A percentile compares a stretch with the other conserved stretches of the same genome.
phyloP scores from a whole-genome alignment of 768 basidiomycete genomes.

The Lactifluus rugatus region DNA sequence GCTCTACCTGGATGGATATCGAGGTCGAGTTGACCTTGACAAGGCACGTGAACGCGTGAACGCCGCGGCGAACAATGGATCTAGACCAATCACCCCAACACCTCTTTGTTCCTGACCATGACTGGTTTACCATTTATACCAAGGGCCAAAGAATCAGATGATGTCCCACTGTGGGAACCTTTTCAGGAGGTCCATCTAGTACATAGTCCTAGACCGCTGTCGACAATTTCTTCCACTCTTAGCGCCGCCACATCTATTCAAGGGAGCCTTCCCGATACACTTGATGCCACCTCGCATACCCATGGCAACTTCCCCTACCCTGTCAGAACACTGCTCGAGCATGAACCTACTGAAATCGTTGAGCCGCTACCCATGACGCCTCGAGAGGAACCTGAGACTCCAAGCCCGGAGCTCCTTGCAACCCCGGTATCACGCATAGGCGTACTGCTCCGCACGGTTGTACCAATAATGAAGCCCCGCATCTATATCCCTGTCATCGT shows the following conservation, averaged over 20 bases:
- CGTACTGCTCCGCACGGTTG: slow-evolving; percentile 34
- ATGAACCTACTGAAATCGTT: background rate
- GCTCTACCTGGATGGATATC: too few species aligned
- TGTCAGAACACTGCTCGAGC: background rate
- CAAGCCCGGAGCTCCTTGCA: background rate
- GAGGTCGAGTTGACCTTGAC: too few species aligned
- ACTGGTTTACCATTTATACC: background rate
- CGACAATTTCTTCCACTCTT: background rate
- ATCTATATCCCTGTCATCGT: slow-evolving; percentile 44
- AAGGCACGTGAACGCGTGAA: background rate
- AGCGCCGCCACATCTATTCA: background rate
- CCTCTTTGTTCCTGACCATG: background rate
- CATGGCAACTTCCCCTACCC: background rate
- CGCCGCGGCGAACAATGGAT: too few species aligned
- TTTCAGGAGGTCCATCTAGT: background rate
- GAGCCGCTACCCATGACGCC: background rate
- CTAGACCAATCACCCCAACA: too few species aligned
- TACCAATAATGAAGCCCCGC: slow-evolving; percentile 45
- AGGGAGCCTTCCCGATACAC: background rate
- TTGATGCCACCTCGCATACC: background rate
- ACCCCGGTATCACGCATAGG: slow-evolving; percentile 29
- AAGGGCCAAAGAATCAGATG: background rate
- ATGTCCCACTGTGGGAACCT: slow-evolving; percentile 1
- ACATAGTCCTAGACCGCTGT: background rate
- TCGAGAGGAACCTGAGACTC: background rate